These are phyloP conservation scores for Elaphomyces granulatus DNA, from an alignment of 495 filamentous ascomycete species.

Conservation along the genomic window DNA sequence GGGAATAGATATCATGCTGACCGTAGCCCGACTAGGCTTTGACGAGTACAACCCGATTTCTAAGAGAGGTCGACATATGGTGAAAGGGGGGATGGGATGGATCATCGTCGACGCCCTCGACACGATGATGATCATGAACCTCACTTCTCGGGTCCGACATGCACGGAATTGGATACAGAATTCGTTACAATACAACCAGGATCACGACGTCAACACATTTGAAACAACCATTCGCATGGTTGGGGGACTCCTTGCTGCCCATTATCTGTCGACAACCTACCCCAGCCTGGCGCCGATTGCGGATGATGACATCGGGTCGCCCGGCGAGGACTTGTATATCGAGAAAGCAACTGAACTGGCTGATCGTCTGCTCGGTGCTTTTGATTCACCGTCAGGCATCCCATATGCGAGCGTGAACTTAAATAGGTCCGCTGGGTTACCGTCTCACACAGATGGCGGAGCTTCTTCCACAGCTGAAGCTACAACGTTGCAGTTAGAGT, in stretches of 20 bases:
- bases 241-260: slow-evolving; percentile 83
- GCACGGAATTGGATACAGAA: slow-evolving; percentile 86
- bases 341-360: slow-evolving; percentile 92
- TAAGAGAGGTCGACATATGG: slow-evolving; percentile 71
- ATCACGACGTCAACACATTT: slow-evolving; percentile 94
- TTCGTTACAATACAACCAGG: slow-evolving; percentile 68
- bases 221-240: slow-evolving; percentile 98
- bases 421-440: slow-evolving; percentile 52
- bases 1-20: no score
- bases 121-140: slow-evolving; percentile 96
- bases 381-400: slow-evolving; percentile 70
- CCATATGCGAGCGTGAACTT: slow-evolving; percentile 88
- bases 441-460: slow-evolving; percentile 71
- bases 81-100: slow-evolving; percentile 67
- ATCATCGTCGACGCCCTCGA: slow-evolving; percentile 95
- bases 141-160: slow-evolving; percentile 70
- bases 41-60: slow-evolving; percentile 76
- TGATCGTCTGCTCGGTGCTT: slow-evolving; percentile 73
- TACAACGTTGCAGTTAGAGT: slow-evolving; percentile 81
- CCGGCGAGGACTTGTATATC: slow-evolving; percentile 80
- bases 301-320: slow-evolving; percentile 49
- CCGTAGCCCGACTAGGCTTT: slow-evolving; percentile 46
- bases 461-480: slow-evolving; percentile 91
- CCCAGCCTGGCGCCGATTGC: slow-evolving; percentile 49
- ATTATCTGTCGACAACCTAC: slow-evolving; percentile 71